phyloP scores from a whole-genome alignment of 768 basidiomycete genomes.

The Leccinum fibrillosum region DNA sequence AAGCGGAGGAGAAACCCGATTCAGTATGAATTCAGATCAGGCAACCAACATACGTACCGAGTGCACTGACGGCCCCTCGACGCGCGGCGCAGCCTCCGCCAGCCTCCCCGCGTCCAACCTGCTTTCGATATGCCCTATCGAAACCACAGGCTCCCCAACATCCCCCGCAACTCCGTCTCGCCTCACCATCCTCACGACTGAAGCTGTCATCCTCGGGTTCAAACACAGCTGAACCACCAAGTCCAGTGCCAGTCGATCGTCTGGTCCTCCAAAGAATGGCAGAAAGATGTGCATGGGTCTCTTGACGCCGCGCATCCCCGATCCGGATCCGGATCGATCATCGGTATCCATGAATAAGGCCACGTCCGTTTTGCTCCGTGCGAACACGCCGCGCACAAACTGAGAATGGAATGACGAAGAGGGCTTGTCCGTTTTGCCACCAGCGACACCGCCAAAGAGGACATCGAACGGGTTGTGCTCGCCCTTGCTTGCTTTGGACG shows the following conservation, averaged over 20 bases:
- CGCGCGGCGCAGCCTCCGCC: neutral
- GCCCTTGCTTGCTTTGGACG: constrained; percentile 13
- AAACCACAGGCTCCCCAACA: constrained; percentile 1
- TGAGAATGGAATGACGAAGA: constrained; percentile 66
- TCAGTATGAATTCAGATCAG: neutral
- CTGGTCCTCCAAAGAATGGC: constrained; percentile 93
- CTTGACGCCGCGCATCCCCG: constrained; percentile 7
- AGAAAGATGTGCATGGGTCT: constrained; percentile 68
- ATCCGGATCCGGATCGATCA: constrained; percentile 22
- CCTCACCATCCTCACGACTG: constrained; percentile 65
- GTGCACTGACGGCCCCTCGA: neutral
- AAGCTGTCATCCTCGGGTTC: constrained; percentile 65
- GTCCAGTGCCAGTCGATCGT: constrained; percentile 83
- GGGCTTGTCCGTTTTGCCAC: constrained; percentile 34
- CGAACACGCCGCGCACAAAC: constrained; percentile 81
- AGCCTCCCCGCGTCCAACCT: neutral
- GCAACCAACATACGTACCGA: constrained; percentile 10
- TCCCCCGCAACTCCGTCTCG: constrained; percentile 31
- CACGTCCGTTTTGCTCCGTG: constrained; percentile 68
- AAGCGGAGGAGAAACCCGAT: neutral
- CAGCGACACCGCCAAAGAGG: constrained; percentile 42
- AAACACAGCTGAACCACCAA: constrained; percentile 82
- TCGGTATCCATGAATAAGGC: constrained; percentile 79
- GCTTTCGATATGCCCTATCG: constrained; percentile 23
- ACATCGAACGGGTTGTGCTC: constrained; percentile 68